Evolutionary conservation across 2,329 filamentous ascomycete genomes (phyloP).

Genomic region (Microsporum canis): DNA sequence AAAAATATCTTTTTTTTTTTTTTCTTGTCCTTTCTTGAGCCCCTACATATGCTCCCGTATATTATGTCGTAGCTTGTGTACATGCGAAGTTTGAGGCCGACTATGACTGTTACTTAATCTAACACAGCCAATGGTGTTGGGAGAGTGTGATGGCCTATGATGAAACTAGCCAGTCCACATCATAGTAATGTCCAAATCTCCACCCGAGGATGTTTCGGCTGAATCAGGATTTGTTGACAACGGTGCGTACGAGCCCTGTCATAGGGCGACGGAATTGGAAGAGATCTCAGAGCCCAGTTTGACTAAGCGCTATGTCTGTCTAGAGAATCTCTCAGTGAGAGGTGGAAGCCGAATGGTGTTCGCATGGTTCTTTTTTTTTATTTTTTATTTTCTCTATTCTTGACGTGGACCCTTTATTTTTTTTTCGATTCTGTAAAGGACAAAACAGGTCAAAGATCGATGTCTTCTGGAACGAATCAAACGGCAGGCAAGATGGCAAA

Average conservation of each 20-base stretch:
- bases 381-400: neutral
- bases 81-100: neutral
- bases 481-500: neutral
- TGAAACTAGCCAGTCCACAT: conserved; percentile 2
- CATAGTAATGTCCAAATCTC: neutral
- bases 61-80: neutral
- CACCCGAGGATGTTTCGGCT: neutral
- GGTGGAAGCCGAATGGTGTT: neutral
- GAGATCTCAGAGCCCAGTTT: neutral
- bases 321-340: neutral
- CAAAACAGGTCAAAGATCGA: neutral
- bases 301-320: neutral
- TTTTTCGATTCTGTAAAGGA: neutral
- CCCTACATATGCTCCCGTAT: neutral
- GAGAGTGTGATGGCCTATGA: neutral
- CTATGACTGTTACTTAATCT: neutral
- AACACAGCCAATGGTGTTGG: neutral
- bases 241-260: neutral
- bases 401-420: neutral
- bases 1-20: neutral
- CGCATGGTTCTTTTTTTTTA: too few relatives aligned
- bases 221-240: neutral
- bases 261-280: neutral
- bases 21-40: neutral
- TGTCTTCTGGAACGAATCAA: conserved; percentile 1